These are phyloP conservation scores for Ochromonas danica DNA, from an alignment of 108 stramenopile species.

Conservation along the genomic window DNA sequence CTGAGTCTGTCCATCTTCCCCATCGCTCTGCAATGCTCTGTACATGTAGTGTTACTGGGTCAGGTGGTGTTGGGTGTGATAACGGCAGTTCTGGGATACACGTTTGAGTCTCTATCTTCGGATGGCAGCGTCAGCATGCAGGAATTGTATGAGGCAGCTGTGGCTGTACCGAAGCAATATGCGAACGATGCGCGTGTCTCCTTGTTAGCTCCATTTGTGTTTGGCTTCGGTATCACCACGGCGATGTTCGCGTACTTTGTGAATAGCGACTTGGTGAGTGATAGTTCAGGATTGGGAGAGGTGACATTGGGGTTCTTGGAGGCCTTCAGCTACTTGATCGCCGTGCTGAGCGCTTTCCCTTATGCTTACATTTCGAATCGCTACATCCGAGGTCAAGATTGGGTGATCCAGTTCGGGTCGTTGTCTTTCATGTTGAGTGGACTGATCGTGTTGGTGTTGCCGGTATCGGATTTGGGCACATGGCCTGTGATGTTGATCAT, in stretches of 20 bases:
- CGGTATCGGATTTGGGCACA: not conserved
- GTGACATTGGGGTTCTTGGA: not conserved
- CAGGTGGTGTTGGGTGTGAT: not conserved
- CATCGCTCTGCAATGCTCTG: no score
- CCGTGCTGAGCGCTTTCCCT: not conserved
- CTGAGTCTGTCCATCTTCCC: not conserved
- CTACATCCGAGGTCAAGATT: not conserved
- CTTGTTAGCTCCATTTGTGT: constrained; percentile 4
- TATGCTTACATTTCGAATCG: constrained; percentile 1
- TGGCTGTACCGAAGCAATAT: not conserved
- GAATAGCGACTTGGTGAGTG: not conserved
- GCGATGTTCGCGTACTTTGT: constrained; percentile 21
- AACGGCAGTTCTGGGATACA: not conserved
- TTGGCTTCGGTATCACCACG: constrained; percentile 21
- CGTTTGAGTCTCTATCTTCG: not conserved
- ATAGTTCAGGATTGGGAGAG: not conserved
- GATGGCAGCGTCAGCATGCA: not conserved
- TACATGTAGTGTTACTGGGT: not conserved
- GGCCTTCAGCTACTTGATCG: not conserved
- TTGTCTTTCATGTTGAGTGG: constrained; percentile 9
- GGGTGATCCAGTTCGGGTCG: constrained; percentile 19
- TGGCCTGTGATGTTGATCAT: not conserved
- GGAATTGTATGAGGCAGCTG: not conserved
- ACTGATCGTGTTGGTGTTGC: not conserved
- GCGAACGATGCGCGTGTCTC: not conserved